Base-by-base conservation (phyloP, 306 rosid species). In the Gastrolobium bilobum region DNA sequence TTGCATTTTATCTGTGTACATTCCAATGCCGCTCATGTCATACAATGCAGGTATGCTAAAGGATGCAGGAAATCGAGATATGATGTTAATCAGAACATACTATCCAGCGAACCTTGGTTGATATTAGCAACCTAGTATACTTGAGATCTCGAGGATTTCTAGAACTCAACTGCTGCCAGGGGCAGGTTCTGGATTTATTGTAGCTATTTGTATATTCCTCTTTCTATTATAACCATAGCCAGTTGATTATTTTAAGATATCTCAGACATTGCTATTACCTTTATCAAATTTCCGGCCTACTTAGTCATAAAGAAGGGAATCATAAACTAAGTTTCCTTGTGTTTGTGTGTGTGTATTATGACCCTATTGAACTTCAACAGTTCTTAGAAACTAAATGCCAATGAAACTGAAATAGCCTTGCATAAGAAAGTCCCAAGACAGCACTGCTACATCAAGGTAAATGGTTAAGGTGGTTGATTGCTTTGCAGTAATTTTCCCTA, bases 181-280 rank as follows among this genome's bases (percentile, higher is more conserved):
- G 63, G 75, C 54, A 56, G 76, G 71, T 46, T 83, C 77, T 71
- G 39, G 56, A 77, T 77, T 77, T 58, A 42, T 71, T 57, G 62
- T 33, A 66, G 76, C 69, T 65, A 58, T 50, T 51, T 85, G 77
- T 71, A 59, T 35, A 61, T 79, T 44, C 34, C 1, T 13, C 7
- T 63, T 69, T 35, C 70, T 46, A 13, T 13, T 84, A 59, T 76
- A 33, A 42, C 40, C 51, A 10, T 62, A 54, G 63, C 31, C 57
- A 48, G 71, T 57, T 40, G 69, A 76, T 59, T 46, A 42, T 43
- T 62, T 70, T 35, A 61, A 26, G 65, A 65, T 33, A 64, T 39
- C 35, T 50, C 15, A 2, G 5, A 6, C 51, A 14, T 39, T 76
- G 14, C 6, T 42, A 68, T 79, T 60, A 42, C 51, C 39, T 52